phyloP scores from a whole-genome alignment of 1,139 yeast genomes.

The Geotrichum carabidarum region DNA sequence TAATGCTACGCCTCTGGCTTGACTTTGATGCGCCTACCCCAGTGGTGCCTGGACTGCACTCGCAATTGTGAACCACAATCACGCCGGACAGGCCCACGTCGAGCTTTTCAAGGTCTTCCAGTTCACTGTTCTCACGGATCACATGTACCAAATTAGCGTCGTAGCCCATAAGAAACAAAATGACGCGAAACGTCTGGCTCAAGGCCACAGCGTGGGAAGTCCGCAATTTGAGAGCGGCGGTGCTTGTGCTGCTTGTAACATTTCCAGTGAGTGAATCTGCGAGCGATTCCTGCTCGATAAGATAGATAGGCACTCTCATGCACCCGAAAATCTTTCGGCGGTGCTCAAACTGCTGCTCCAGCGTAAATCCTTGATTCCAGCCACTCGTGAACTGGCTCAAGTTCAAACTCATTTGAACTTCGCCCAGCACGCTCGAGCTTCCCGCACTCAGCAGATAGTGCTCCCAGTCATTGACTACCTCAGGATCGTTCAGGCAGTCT shows the following conservation, averaged over 20 bases:
- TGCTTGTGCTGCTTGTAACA: conserved; percentile 1
- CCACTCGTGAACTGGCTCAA: conserved; percentile 24
- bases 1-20: not conserved
- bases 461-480: conserved; percentile 41
- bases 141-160: conserved; percentile 1
- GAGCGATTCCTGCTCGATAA: conserved; percentile 20
- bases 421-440: conserved; percentile 41
- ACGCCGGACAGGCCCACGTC: not conserved
- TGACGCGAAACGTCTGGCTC: conserved; percentile 1
- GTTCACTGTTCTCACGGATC: not conserved
- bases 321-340: conserved; percentile 25
- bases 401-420: conserved; percentile 25
- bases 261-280: conserved; percentile 14
- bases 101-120: not conserved
- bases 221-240: conserved; percentile 9
- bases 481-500: conserved; percentile 45
- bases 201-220: conserved; percentile 6
- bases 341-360: conserved; percentile 28
- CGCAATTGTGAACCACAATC: conserved; percentile 10
- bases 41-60: not conserved
- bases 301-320: conserved; percentile 25
- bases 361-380: conserved; percentile 25
- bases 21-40: not conserved
- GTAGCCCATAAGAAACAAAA: conserved; percentile 4
- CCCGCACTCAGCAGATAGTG: conserved; percentile 72